Evolutionary conservation across 1,139 yeast species (phyloP).

Genomic region (Ogataea hybrid): DNA sequence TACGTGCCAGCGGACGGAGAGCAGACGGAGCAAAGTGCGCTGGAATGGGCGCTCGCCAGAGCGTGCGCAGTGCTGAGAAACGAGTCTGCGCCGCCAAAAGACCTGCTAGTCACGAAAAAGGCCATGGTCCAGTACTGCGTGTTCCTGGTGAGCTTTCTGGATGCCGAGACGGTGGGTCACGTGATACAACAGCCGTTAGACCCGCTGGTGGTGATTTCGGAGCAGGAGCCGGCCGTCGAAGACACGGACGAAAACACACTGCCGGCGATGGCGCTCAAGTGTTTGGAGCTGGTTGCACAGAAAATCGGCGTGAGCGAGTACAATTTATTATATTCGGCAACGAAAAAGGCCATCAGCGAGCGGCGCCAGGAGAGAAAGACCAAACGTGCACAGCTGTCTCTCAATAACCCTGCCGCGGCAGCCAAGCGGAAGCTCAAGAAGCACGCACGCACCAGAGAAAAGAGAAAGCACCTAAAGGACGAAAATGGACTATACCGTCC

Average conservation of each 20-base stretch:
- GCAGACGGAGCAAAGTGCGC: constrained; percentile 37
- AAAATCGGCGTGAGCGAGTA: constrained; percentile 75
- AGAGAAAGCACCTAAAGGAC: constrained; percentile 71
- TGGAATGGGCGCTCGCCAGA: constrained; percentile 63
- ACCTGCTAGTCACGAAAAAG: constrained; percentile 58
- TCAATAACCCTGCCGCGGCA: constrained; percentile 76
- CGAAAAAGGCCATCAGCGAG: constrained; percentile 54
- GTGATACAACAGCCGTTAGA: constrained; percentile 44
- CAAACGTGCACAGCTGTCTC: constrained; percentile 72
- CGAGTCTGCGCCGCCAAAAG: constrained; percentile 50
- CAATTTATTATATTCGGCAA: constrained; percentile 60
- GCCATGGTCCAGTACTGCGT: constrained; percentile 54
- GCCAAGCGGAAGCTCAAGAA: constrained; percentile 76
- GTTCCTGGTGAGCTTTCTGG: constrained; percentile 44
- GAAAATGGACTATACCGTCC: constrained; percentile 73
- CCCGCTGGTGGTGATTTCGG: constrained; percentile 58
- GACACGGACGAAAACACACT: constrained; percentile 44
- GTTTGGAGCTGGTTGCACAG: constrained; percentile 63
- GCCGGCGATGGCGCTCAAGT: constrained; percentile 60
- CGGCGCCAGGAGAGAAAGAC: constrained; percentile 76
- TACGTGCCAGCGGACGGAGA: constrained; percentile 34
- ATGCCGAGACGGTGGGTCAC: constrained; percentile 37
- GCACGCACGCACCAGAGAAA: constrained; percentile 73
- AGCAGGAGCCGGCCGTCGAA: constrained; percentile 41
- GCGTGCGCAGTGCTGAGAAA: constrained; percentile 64